Base-by-base conservation (phyloP, 345 rosid genomes). In the Brassica juncea region DNA sequence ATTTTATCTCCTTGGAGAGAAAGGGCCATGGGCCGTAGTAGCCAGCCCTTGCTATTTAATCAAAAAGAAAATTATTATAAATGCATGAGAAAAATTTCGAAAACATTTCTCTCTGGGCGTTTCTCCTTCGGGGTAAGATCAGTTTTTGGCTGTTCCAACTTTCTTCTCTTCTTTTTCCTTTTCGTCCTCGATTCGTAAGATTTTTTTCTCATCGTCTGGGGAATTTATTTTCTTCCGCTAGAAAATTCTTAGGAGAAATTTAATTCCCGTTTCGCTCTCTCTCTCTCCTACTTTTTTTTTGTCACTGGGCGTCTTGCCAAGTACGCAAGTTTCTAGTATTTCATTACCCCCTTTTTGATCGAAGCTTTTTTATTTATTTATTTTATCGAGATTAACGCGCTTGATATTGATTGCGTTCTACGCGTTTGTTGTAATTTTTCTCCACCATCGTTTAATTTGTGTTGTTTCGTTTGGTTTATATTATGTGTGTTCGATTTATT, bases 71-170 rank as follows among this genome's bases (percentile, higher is more conserved):
- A 30, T 30, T 30, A 32, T 39, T 16, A 74, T 74, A 80, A 69
- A 80, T 80, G 83, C 83, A 80, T 80, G 83, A 19, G 15, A 16
- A 74, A 78, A 78, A 74, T 15, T 74, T 65, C 68, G 72, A 19
- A 80, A 80, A 69, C 55, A 66, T 80, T 70, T 30, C 23, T 59
- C 60, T 4, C 11, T 23, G 21, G 75, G 61, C 75, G 75, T 74
- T 80, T 80, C 79, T 80, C 76, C 83, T 63, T 74, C 75, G 75
- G 28, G 82, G 74, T 68, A 80, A 74, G 82, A 80, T 69, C 71
- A 12, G 23, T 34, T 67, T 67, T 73, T 57, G 72, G 11, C 42
- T 70, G 12, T 70, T 71, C 71, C 55, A 7, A 14, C 8, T 23
- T 37, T 3, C 10, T 23, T 37, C 8, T 23, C n/a, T 12, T 59